Base-by-base conservation (phyloP, 2,329 filamentous ascomycete species). In the Cladophialophora immunda region DNA sequence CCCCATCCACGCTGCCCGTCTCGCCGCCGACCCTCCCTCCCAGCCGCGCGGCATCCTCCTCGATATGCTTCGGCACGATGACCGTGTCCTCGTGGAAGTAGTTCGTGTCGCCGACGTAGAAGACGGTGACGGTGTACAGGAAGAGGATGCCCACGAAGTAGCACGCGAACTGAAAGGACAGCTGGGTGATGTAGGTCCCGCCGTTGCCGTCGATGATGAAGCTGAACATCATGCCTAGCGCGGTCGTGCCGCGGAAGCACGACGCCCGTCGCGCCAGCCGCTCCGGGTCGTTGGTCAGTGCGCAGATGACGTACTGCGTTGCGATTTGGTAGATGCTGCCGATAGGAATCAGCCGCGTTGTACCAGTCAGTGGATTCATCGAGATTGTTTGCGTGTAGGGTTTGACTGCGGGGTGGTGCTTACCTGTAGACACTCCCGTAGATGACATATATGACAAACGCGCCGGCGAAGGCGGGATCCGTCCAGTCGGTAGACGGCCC, bases 11-110 rank as follows among this genome's bases (percentile, higher is more conserved):
- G 29, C 54, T 57, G 54, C 54, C 30, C 4, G 29, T 22, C 45
- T 68, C 63, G 17, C 54, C 62, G 5, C 3, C 63, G 15, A 68
- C 52, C 5, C 58, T 22, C 3, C 67, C 67, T n/a, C 68, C 67
- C 22, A 69, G 34, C 11, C 65, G 17, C n/a, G n/a, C n/a, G 7
- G 62, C 61, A 1, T 41, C 36, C 25, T 72, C 66, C 53, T 72
- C 68, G 27, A 69, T 53, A 6, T 61, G 55, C 25, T 68, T 60
- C 6, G 71, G 71, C 11, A 72, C 71, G 32, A 73, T 71, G 45
- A 72, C 71, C 32, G 62, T 65, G 6, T 68, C 66, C 56, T 73
- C 71, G 17, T 64, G 34, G 60, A 73, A 72, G 32, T 73, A 73
- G 45, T 73, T 73, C 11, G 71, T 72, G 25, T 70, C 58, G 13